Conservation (phyloP, 2,329 filamentous ascomycete species). For the Penicillium sp. region DNA sequence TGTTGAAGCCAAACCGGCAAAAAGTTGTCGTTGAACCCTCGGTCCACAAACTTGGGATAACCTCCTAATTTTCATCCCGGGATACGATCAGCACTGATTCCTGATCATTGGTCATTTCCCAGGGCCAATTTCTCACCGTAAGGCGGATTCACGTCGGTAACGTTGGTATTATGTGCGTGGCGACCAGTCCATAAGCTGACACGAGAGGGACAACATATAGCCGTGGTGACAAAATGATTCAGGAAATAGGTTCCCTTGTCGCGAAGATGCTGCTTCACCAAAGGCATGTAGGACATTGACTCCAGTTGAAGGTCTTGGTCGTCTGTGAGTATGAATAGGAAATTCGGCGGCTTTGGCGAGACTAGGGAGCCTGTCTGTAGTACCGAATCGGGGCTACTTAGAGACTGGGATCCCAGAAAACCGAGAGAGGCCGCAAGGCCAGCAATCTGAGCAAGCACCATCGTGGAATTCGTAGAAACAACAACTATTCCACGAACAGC, state of each 20-base stretch:
- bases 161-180: constrained; percentile 64
- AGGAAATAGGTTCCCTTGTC: constrained; percentile 55
- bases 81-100: background rate
- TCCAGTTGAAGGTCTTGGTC: constrained; percentile 60
- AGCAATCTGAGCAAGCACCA: too few relatives aligned
- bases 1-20: constrained; percentile 49
- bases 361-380: constrained; percentile 3
- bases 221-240: constrained; percentile 61
- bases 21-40: constrained; percentile 47
- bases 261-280: constrained; percentile 51
- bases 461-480: too few relatives aligned
- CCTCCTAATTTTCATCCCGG: constrained; percentile 19
- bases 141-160: constrained; percentile 53
- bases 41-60: constrained; percentile 48
- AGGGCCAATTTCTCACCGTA: constrained; percentile 37
- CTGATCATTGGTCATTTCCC: too few relatives aligned
- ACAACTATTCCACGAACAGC: too few relatives aligned
- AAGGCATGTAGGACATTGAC: constrained; percentile 57
- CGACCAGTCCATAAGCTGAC: constrained; percentile 61
- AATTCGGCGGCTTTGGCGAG: constrained; percentile 42
- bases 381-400: constrained; percentile 11
- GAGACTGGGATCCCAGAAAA: background rate
- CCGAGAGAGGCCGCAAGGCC: background rate
- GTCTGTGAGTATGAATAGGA: constrained; percentile 63
- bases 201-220: constrained; percentile 62